These are phyloP conservation scores for Paramarasmius palmivorus DNA, from an alignment of 1,284 basidiomycete genomes.

Conservation along the genomic window DNA sequence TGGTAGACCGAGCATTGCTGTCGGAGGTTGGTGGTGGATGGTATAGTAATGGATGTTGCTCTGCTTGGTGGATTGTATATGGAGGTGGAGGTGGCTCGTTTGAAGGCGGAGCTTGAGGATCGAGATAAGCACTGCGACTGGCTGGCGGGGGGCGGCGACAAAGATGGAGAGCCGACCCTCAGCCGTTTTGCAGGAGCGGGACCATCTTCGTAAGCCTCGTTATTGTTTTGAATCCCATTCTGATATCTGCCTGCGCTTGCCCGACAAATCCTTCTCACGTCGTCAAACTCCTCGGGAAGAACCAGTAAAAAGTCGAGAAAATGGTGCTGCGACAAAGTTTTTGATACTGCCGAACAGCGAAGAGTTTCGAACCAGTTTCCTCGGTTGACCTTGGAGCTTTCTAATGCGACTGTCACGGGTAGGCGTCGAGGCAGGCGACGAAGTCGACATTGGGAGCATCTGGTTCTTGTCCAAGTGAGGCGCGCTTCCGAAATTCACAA, in stretches of 20 bases:
- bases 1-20: slow-evolving; percentile 37
- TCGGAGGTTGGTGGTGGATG: slow-evolving; percentile 26
- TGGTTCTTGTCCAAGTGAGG: slow-evolving; percentile 5
- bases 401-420: slow-evolving; percentile 13
- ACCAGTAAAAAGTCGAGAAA: slow-evolving; percentile 46
- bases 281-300: slow-evolving; percentile 51
- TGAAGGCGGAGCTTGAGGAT: slow-evolving; percentile 50
- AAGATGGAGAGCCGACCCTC: slow-evolving; percentile 52
- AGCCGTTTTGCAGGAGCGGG: slow-evolving; percentile 48
- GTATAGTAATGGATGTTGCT: slow-evolving; percentile 37
- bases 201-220: slow-evolving; percentile 25
- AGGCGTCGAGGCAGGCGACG: slow-evolving; percentile 9
- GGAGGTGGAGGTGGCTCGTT: slow-evolving; percentile 26
- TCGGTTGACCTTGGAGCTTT: slow-evolving; percentile 9
- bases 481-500: background rate
- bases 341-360: slow-evolving; percentile 61
- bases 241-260: slow-evolving; percentile 51
- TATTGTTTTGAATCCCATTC: slow-evolving; percentile 27
- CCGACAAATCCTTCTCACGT: slow-evolving; percentile 43
- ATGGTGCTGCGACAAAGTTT: slow-evolving; percentile 62
- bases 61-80: slow-evolving; percentile 29
- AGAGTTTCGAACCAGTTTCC: slow-evolving; percentile 36
- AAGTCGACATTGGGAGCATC: slow-evolving; percentile 15
- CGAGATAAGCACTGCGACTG: slow-evolving; percentile 44
- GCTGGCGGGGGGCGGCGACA: slow-evolving; percentile 20